Percentiles rank a stretch among this genome's conserved stretches.
phyloP scores from a whole-genome alignment of 768 basidiomycete genomes.

The Crucibulum laeve region DNA sequence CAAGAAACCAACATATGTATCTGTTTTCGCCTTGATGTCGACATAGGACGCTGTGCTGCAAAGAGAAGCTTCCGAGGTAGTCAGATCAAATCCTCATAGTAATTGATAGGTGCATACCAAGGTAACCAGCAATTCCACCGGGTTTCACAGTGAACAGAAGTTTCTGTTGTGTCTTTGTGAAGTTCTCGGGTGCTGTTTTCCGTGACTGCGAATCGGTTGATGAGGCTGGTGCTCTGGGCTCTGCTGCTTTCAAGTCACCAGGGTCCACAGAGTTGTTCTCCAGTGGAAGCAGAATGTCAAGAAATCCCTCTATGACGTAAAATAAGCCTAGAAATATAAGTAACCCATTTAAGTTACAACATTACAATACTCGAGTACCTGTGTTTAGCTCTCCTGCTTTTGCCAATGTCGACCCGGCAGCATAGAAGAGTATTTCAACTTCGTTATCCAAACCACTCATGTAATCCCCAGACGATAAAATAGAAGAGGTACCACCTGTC shows the following conservation, averaged over 20 bases:
- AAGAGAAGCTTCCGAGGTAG: slow-evolving; percentile 59
- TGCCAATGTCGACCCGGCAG: slow-evolving; percentile 80
- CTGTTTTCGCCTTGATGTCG: slow-evolving; percentile 95
- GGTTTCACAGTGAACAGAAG: slow-evolving; percentile 93
- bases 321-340: slow-evolving; percentile 56
- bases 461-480: slow-evolving; percentile 46
- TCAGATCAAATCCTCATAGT: neutral
- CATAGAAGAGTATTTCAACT: slow-evolving; percentile 92
- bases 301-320: slow-evolving; percentile 93
- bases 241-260: slow-evolving; percentile 4
- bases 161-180: slow-evolving; percentile 43
- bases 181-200: slow-evolving; percentile 26
- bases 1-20: slow-evolving; percentile 96
- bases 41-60: slow-evolving; percentile 93
- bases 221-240: slow-evolving; percentile 10
- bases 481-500: slow-evolving; percentile 51
- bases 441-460: slow-evolving; percentile 91
- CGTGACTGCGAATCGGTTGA: slow-evolving; percentile 31
- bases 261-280: slow-evolving; percentile 24
- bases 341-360: slow-evolving; percentile 6
- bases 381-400: slow-evolving; percentile 88
- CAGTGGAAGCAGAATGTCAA: slow-evolving; percentile 82
- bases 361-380: slow-evolving; percentile 35
- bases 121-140: slow-evolving; percentile 96
- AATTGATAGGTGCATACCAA: slow-evolving; percentile 44